Percentiles rank a stretch among this genome's conserved stretches.
Conservation (phyloP, 2,329 filamentous ascomycete genomes). For the Cercospora citrullina region DNA sequence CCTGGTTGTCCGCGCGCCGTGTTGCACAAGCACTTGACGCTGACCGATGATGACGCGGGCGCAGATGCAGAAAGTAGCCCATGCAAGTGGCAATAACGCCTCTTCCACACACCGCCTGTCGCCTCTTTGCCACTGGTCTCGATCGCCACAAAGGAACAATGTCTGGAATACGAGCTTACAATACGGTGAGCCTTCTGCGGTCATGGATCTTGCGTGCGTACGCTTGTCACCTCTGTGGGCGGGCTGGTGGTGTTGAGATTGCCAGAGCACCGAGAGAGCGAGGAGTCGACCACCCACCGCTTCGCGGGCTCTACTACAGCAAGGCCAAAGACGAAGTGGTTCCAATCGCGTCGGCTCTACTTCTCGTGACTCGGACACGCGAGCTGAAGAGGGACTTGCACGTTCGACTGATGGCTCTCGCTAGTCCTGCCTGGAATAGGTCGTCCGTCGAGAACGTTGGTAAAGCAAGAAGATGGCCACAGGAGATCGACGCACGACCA, state of each 20-base stretch:
- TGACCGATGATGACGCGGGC: constrained; percentile 6
- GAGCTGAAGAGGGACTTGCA: neutral
- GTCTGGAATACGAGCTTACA: neutral
- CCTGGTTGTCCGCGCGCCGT: neutral
- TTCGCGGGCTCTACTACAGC: neutral
- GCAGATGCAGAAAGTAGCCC: neutral
- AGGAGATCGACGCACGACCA: neutral
- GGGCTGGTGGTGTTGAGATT: neutral
- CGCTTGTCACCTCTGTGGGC: neutral
- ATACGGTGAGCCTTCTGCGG: neutral
- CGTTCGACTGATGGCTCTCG: neutral
- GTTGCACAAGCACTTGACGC: neutral
- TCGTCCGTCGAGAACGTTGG: neutral
- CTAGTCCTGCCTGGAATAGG: neutral
- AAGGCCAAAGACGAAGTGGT: neutral
- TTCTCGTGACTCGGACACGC: neutral
- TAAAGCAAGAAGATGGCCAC: neutral
- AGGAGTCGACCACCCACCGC: neutral
- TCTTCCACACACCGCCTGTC: constrained; percentile 1
- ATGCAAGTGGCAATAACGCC: neutral
- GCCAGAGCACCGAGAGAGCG: neutral
- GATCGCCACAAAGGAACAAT: neutral
- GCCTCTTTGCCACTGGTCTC: neutral
- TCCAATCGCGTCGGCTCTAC: neutral
- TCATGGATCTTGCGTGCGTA: neutral